These are phyloP conservation scores for Chaetothyriales sp. DNA, from an alignment of 2,329 filamentous ascomycete species.

Conservation along the genomic window DNA sequence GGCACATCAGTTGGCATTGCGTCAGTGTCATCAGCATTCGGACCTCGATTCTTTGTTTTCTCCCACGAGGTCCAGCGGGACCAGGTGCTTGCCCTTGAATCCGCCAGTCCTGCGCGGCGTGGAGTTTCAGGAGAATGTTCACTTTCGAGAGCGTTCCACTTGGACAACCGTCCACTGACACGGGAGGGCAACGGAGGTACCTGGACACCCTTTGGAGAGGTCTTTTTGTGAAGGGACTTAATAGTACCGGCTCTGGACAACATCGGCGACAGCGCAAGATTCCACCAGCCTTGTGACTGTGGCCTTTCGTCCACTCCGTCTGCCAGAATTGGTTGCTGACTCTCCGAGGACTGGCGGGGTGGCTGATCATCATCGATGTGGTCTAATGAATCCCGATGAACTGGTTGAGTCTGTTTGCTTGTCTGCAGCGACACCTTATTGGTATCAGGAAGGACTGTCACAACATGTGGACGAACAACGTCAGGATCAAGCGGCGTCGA, in stretches of 20 bases:
- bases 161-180: neutral
- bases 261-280: constrained; percentile 31
- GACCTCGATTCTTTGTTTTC: constrained; percentile 5
- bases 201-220: neutral
- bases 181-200: constrained; percentile 6
- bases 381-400: neutral
- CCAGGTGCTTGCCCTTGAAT: constrained; percentile 14
- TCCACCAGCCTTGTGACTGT: constrained; percentile 37
- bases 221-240: constrained; percentile 4
- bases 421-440: neutral
- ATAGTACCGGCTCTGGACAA: constrained; percentile 25
- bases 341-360: constrained; percentile 18
- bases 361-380: neutral
- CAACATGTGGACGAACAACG: no score
- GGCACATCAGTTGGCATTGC: neutral
- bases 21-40: neutral
- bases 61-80: constrained; percentile 17
- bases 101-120: constrained; percentile 13
- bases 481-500: neutral
- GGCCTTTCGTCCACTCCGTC: constrained; percentile 20
- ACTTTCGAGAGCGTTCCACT: constrained; percentile 12
- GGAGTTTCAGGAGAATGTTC: constrained; percentile 24
- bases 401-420: neutral
- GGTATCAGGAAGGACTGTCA: neutral
- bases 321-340: constrained; percentile 20